phyloP scores from a whole-genome alignment of 495 filamentous ascomycete genomes.

The Astrothelium subdiscretum region DNA sequence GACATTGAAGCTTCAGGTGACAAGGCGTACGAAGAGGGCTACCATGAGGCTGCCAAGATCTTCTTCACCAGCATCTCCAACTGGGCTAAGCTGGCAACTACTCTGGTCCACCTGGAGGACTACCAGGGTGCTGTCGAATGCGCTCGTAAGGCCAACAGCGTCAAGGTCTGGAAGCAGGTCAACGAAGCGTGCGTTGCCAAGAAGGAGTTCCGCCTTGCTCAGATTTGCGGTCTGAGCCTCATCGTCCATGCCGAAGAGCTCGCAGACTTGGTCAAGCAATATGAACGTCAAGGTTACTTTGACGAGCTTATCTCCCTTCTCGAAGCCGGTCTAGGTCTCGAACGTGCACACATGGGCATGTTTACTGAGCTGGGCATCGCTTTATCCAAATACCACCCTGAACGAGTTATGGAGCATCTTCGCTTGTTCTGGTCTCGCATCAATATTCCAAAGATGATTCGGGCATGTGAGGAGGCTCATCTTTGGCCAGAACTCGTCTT shows the following conservation, averaged over 20 bases:
- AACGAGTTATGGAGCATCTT: conserved; percentile 95
- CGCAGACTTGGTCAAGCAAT: conserved; percentile 85
- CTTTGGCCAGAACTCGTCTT: conserved; percentile 98
- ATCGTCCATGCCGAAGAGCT: conserved; percentile 98
- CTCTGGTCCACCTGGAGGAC: conserved; percentile 87
- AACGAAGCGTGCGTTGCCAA: conserved; percentile 93
- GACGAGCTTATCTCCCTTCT: conserved; percentile 92
- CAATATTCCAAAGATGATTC: conserved; percentile 98
- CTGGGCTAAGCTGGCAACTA: conserved; percentile 98
- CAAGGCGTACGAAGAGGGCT: conserved; percentile 91
- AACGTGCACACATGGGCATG: conserved; percentile 88
- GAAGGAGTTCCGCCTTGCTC: conserved; percentile 98
- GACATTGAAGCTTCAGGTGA: conserved; percentile 93
- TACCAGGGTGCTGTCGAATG: conserved; percentile 98
- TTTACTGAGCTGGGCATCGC: conserved; percentile 95
- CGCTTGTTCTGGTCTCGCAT: conserved; percentile 98
- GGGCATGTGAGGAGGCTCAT: conserved; percentile 87
- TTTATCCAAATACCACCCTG: conserved; percentile 91
- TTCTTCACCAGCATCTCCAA: conserved; percentile 98
- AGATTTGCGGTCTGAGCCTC: conserved; percentile 97
- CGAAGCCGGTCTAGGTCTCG: conserved; percentile 89
- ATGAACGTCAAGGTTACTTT: conserved; percentile 95
- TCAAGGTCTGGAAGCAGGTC: conserved; percentile 99
- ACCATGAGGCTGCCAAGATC: conserved; percentile 94
- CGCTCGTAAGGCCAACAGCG: conserved; percentile 97